These are phyloP conservation scores for Durusdinium trenchii DNA, from an alignment of 73 alveolate species.

Conservation along the genomic window DNA sequence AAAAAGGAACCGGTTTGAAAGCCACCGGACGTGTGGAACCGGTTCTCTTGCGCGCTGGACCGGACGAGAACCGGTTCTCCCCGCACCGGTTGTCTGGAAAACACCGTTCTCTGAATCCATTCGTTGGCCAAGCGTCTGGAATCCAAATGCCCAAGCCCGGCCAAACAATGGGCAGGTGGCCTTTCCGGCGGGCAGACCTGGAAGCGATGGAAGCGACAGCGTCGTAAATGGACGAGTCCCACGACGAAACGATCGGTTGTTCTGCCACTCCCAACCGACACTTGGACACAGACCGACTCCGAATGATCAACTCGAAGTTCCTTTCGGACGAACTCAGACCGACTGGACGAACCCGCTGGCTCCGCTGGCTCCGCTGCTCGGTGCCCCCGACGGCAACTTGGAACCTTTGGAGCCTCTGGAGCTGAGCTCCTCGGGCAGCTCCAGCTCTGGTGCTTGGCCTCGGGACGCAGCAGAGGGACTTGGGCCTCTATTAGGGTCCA, in stretches of 20 bases:
- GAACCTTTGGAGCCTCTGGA: constrained; percentile 34
- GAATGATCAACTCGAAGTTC: background rate
- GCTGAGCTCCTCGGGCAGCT: constrained; percentile 34
- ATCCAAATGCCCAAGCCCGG: constrained; percentile 61
- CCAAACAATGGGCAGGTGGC: constrained; percentile 60
- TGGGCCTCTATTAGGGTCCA: too few relatives aligned
- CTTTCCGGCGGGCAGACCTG: background rate
- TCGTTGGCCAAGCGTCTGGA: background rate
- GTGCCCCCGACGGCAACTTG: background rate
- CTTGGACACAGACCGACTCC: background rate
- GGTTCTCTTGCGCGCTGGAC: too few relatives aligned
- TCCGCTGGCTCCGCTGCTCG: background rate
- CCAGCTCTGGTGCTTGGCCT: constrained; percentile 55
- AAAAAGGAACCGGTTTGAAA: background rate
- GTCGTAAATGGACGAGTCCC: background rate
- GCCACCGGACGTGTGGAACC: background rate
- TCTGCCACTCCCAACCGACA: background rate
- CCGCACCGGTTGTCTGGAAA: too few relatives aligned
- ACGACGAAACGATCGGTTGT: background rate
- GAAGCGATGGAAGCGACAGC: background rate
- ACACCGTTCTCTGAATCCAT: background rate
- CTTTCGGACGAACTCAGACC: too few relatives aligned
- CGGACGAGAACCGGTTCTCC: too few relatives aligned
- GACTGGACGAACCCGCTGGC: background rate
- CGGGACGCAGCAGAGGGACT: too few relatives aligned